These are phyloP conservation scores for Globisporangium lucens DNA, from an alignment of 352 stramenopile species.

Conservation along the genomic window DNA sequence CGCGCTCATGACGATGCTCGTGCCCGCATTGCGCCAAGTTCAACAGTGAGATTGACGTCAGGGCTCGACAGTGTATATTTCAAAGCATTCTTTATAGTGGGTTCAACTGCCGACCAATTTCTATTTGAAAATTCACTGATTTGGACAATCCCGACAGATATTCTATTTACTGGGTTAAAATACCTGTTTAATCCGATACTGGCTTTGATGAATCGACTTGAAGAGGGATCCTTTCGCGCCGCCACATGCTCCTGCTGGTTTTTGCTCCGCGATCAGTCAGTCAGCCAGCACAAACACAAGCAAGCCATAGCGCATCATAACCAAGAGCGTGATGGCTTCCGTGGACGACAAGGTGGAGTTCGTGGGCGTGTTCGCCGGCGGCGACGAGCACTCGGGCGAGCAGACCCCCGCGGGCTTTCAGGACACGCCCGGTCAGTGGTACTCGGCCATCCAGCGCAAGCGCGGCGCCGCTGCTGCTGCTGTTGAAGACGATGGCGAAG, in stretches of 20 bases:
- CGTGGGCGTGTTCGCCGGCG: constrained; percentile 30
- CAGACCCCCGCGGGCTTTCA: constrained; percentile 65
- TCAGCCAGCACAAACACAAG: background rate
- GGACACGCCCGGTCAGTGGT: constrained; percentile 45
- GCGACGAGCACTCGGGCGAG: constrained; percentile 34
- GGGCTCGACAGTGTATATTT: background rate
- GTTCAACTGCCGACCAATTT: background rate
- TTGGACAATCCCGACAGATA: background rate
- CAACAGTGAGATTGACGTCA: background rate
- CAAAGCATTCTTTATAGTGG: constrained; percentile 10
- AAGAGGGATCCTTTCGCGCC: constrained; percentile 2
- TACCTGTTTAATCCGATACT: background rate
- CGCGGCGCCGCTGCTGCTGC: constrained; percentile 27
- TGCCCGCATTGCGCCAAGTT: constrained; percentile 19
- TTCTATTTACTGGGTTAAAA: background rate
- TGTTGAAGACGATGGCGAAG: constrained; percentile 30
- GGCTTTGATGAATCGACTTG: background rate
- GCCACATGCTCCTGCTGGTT: background rate
- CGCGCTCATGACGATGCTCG: constrained; percentile 12
- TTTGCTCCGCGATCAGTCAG: no score
- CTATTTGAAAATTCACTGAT: background rate
- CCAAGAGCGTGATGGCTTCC: constrained; percentile 1
- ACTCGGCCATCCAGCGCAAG: constrained; percentile 30
- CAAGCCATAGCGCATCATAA: constrained; percentile 1
- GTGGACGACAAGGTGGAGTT: constrained; percentile 20